Conservation (phyloP, 2,329 filamentous ascomycete species). For the Tolypocladium album region DNA sequence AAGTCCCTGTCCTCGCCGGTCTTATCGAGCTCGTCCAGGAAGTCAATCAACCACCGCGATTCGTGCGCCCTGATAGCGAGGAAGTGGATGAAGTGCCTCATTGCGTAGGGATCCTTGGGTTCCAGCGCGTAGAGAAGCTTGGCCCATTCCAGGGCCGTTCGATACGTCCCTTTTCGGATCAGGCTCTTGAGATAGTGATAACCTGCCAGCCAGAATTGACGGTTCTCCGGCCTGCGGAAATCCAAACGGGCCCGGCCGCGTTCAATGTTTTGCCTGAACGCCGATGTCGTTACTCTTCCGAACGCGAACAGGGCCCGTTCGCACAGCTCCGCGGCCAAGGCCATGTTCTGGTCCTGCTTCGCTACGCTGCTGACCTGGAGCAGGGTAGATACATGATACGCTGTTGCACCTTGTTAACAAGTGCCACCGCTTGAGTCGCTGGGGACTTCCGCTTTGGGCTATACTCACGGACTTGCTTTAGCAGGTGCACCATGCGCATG, state of each 20-base stretch:
- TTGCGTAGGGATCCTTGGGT: slow-evolving; percentile 70
- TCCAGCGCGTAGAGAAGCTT: slow-evolving; percentile 73
- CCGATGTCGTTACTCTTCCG: slow-evolving; percentile 75
- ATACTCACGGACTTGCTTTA: slow-evolving; percentile 33
- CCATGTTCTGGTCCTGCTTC: slow-evolving; percentile 81
- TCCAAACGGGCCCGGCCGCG: slow-evolving; percentile 72
- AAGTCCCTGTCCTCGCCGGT: slow-evolving; percentile 27
- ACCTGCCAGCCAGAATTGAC: slow-evolving; percentile 83
- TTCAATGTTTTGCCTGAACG: slow-evolving; percentile 66
- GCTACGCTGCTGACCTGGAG: slow-evolving; percentile 88
- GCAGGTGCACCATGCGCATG: slow-evolving; percentile 65
- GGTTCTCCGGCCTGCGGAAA: slow-evolving; percentile 74
- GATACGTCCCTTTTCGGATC: slow-evolving; percentile 82
- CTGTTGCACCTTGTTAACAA: slow-evolving; percentile 17
- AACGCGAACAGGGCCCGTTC: slow-evolving; percentile 90
- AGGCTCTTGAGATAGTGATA: slow-evolving; percentile 84
- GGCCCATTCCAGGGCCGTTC: slow-evolving; percentile 88
- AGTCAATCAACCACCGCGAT: slow-evolving; percentile 62
- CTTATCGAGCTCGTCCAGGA: slow-evolving; percentile 39
- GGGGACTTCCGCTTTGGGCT: not conserved
- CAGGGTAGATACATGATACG: slow-evolving; percentile 89
- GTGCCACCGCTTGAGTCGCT: not conserved
- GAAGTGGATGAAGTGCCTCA: slow-evolving; percentile 72
- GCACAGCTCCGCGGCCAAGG: slow-evolving; percentile 75
- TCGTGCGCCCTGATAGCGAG: slow-evolving; percentile 75